phyloP scores from a whole-genome alignment of 192 early-diverging fungal genomes.

The Dissophora ornata region DNA sequence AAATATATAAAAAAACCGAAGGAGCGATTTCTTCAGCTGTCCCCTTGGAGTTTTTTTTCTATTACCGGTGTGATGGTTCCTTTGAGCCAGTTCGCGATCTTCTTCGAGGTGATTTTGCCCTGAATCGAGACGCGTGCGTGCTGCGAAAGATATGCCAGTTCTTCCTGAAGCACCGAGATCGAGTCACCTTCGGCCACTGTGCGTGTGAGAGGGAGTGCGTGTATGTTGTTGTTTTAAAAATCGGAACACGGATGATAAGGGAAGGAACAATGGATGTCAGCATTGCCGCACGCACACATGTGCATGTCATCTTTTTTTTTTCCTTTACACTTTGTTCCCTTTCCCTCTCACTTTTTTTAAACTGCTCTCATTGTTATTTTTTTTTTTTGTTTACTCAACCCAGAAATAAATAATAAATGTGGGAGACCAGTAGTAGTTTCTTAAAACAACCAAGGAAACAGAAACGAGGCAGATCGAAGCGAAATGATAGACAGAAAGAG shows the following conservation, averaged over 20 bases:
- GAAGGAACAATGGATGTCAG: slow-evolving; percentile 3
- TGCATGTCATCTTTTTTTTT: too few relatives aligned
- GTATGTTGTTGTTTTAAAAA: too few relatives aligned
- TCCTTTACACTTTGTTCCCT: too few relatives aligned
- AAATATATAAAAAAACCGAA: too few relatives aligned
- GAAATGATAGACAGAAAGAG: too few relatives aligned
- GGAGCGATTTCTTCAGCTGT: too few relatives aligned
- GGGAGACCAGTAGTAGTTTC: too few relatives aligned
- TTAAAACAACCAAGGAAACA: too few relatives aligned
- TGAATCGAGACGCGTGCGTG: slow-evolving; percentile 18
- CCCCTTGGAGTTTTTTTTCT: not conserved
- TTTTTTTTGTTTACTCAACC: not conserved
- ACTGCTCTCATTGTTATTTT: too few relatives aligned
- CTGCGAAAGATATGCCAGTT: slow-evolving; percentile 20
- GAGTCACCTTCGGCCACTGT: slow-evolving; percentile 42
- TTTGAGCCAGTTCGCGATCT: slow-evolving; percentile 41
- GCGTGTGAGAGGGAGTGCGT: too few relatives aligned
- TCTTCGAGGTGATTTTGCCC: slow-evolving; percentile 49
- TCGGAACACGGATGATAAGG: not conserved
- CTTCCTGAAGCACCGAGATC: slow-evolving; percentile 24
- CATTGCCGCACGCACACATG: not conserved
- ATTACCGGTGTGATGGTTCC: slow-evolving; percentile 8
- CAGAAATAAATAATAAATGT: not conserved
- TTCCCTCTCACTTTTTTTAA: too few relatives aligned
- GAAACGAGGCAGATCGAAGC: too few relatives aligned